Evolutionary conservation across 2,329 filamentous ascomycete genomes (phyloP).

Genomic region (Dactylellina haptotyla): DNA sequence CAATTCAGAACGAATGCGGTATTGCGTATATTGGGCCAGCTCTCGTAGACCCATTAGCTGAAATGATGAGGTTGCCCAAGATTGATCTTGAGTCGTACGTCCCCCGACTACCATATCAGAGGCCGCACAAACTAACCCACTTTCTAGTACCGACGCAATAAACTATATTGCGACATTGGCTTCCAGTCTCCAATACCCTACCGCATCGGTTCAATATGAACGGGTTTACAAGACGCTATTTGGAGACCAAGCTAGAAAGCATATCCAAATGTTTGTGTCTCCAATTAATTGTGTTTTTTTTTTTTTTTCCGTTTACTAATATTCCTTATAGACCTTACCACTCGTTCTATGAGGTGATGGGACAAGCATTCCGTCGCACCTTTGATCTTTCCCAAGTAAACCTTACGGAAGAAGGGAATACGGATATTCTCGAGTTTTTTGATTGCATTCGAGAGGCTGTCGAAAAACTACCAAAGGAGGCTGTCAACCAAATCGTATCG

Average conservation of each 20-base stretch:
- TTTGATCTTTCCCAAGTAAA: constrained; percentile 39
- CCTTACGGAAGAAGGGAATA: constrained; percentile 20
- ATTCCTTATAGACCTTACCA: constrained; percentile 21
- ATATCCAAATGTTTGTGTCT: constrained; percentile 30
- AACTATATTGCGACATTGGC: constrained; percentile 33
- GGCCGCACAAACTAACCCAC: not conserved
- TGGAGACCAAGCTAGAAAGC: constrained; percentile 37
- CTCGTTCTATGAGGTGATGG: constrained; percentile 38
- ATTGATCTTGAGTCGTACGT: constrained; percentile 47
- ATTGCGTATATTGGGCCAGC: constrained; percentile 49
- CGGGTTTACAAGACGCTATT: constrained; percentile 41
- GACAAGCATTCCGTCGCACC: constrained; percentile 41
- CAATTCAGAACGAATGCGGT: constrained; percentile 30
- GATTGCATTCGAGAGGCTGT: constrained; percentile 20
- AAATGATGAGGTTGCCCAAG: constrained; percentile 41
- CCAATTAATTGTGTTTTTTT: not conserved
- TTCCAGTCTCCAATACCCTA: constrained; percentile 25
- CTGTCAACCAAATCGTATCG: constrained; percentile 22
- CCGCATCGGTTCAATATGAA: constrained; percentile 33
- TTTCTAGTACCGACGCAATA: constrained; percentile 25
- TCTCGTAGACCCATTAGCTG: constrained; percentile 39
- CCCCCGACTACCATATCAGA: not conserved
- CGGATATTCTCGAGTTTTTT: constrained; percentile 35
- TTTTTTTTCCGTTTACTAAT: not conserved
- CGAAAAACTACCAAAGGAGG: constrained; percentile 31